These are phyloP conservation scores for Starmerella ratchasimensis DNA, from an alignment of 805 yeast species.

Conservation along the genomic window DNA sequence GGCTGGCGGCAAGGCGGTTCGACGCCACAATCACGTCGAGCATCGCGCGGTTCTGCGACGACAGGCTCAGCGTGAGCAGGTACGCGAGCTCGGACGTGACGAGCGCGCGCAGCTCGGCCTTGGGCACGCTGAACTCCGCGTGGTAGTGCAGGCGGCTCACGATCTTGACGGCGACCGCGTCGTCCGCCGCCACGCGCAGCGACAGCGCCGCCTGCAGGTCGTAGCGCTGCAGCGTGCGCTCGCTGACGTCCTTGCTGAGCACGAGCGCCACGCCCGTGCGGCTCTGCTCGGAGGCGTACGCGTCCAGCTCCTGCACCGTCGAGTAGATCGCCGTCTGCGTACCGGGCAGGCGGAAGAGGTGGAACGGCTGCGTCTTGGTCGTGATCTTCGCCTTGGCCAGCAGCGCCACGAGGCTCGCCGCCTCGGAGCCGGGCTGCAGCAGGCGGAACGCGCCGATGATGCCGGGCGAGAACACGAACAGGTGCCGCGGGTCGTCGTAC, in stretches of 20 bases:
- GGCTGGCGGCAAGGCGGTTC: conserved; percentile 21
- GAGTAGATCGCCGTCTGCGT: conserved; percentile 23
- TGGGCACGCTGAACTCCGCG: conserved; percentile 21
- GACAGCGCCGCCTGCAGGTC: conserved; percentile 35
- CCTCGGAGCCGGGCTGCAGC: conserved; percentile 20
- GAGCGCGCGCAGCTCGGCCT: conserved; percentile 27
- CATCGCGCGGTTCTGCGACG: conserved; percentile 27
- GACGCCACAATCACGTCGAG: conserved; percentile 23
- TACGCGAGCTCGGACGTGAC: conserved; percentile 31
- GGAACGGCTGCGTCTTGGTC: conserved; percentile 73
- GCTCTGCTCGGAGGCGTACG: conserved; percentile 25
- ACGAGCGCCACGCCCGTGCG: conserved; percentile 52
- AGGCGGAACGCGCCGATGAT: conserved; percentile 19
- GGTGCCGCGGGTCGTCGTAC: conserved; percentile 14
- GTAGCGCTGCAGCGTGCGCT: conserved; percentile 26
- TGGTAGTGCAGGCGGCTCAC: conserved; percentile 20
- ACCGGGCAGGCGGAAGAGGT: conserved; percentile 46
- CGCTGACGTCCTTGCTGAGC: conserved; percentile 35
- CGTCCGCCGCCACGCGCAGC: conserved; percentile 29
- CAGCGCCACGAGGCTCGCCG: conserved; percentile 38
- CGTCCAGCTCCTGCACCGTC: conserved; percentile 28
- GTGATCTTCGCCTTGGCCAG: conserved; percentile 58
- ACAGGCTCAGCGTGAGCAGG: conserved; percentile 26
- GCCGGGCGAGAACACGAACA: conserved; percentile 15
- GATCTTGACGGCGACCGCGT: conserved; percentile 17